Base-by-base conservation (phyloP, 228 moss, liverwort and hornwort species). In the Sphagnum magellanicum region DNA sequence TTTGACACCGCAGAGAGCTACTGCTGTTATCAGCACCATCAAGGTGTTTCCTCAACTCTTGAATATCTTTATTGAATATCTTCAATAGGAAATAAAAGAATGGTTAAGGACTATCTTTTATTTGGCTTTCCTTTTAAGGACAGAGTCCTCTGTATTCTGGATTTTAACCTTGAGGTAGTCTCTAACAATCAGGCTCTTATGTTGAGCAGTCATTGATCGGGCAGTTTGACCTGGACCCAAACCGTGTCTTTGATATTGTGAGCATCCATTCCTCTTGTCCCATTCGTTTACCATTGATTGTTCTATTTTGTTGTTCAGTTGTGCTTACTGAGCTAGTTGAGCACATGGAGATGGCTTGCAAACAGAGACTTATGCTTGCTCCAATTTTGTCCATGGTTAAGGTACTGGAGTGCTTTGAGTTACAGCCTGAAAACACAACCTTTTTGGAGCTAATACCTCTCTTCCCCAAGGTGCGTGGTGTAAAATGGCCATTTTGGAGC, bases 231-330 rank as follows among this genome's bases (percentile, higher is more conserved):
- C 79, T 97, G 67, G 97, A 97, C 74, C 97, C 97, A 60, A 97
- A 97, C 74, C 93, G 97, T 65, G 93, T 97, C 74, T 97, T 97
- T 87, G 97, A 97, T 79, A 93, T 97, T 74, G 97, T 97, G 78
- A 91, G 97, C 74, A 12, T 55, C 9, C 55, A 4, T 55, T 2
- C 12, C 2, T 55, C 55, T 8, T 55, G 55, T 12, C 55, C 12
- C 55, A 55, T 55, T 8, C 55, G 1, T 8, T 32, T 32, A 32
- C 32, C 32, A 32, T 32, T 32, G 32, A 32, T 32, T 32, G 32
- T 32, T 32, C 32, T 32, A 32, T 32, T 32, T 32, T 32, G 32
- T 32, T 32, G 32, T 32, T 32, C 32, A 32, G 32, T 32, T 3
- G 3, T 32, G 32, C 32, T 32, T 32, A 32, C 32, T 32, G 32